Evolutionary conservation across 2,329 filamentous ascomycete species (phyloP), one percentile per base, ranked within the genome.

Genomic region (Talaromyces sp.): DNA sequence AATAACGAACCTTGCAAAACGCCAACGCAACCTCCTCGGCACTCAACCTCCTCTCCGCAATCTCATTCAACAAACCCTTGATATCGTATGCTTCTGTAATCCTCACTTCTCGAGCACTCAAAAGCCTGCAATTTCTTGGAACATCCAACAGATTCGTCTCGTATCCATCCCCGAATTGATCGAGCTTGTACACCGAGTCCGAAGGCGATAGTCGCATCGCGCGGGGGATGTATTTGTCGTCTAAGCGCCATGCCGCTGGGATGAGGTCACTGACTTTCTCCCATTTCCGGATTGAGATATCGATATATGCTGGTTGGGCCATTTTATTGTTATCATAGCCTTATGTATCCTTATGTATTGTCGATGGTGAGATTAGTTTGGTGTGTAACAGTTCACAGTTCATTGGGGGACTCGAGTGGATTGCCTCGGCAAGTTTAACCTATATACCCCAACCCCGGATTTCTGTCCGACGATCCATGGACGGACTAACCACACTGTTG

Each of bases 41-140:
- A 8, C 68, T 75, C 46, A 77, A 64, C 17, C 65, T 66, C 2
- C 71, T 68, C 1, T 61, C 57, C 1, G 65, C 60, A 11, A 80
- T 72, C 11, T 71, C 69, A 1, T 57, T 54, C 5, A 78, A 61
- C 5, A 80, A 64, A 1, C 67, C 69, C 2, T 69, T 65, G 1
- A 77, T 68, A 66, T 83, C 78, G 61, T 79, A 80, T 0, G 74
- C 64, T 62, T 84, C 81, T 0, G 83, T 86, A 51, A 86, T 83
- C 0, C 72, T 67, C 19, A 85, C 66, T 61, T 86, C 82, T 5
- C 74, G 66, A 0, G 68, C n/a, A 1, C 67, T 77, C 22, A 86
- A 70, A 5, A 86, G 66, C 0, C 81, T 81, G 63, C 81, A 81
- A 52, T 72, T 72, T n/a, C 76, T 72, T 2, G 82, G 82, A 9